Conservation (phyloP, 2,329 filamentous ascomycete genomes). For the Mycosphaerella sp. region DNA sequence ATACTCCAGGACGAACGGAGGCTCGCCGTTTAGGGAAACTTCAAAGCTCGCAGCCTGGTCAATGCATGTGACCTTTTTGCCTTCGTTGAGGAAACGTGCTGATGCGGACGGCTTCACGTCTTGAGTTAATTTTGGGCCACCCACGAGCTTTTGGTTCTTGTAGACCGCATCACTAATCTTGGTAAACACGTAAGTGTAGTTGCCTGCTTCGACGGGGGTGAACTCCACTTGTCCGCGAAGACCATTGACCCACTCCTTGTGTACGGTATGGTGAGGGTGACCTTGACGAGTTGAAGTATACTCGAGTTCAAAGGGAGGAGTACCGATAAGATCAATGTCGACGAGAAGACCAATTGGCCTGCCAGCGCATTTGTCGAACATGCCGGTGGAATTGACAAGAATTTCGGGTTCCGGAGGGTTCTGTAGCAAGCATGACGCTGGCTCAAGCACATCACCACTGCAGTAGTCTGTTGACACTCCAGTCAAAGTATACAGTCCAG, state of each 20-base stretch:
- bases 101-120: conserved; percentile 89
- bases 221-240: conserved; percentile 80
- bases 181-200: conserved; percentile 79
- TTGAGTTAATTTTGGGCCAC: conserved; percentile 63
- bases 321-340: conserved; percentile 82
- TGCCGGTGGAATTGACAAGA: conserved; percentile 66
- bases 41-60: conserved; percentile 71
- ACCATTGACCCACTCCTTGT: conserved; percentile 56
- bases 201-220: conserved; percentile 70
- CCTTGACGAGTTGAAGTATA: conserved; percentile 64
- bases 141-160: conserved; percentile 54
- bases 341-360: conserved; percentile 87
- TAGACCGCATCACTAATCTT: conserved; percentile 80
- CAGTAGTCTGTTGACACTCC: conserved; percentile 76
- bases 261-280: conserved; percentile 44
- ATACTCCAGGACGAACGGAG: conserved; percentile 85
- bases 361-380: conserved; percentile 90
- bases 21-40: conserved; percentile 70
- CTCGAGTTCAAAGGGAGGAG: conserved; percentile 77
- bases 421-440: conserved; percentile 83
- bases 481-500: conserved; percentile 80
- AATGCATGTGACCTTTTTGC: conserved; percentile 65
- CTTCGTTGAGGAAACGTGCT: conserved; percentile 57
- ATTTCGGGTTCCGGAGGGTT: conserved; percentile 86
- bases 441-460: conserved; percentile 81